Percentiles rank a stretch among this genome's conserved stretches.
Evolutionary conservation across 805 yeast species (phyloP).

Genomic region (Saitoella complicata): DNA sequence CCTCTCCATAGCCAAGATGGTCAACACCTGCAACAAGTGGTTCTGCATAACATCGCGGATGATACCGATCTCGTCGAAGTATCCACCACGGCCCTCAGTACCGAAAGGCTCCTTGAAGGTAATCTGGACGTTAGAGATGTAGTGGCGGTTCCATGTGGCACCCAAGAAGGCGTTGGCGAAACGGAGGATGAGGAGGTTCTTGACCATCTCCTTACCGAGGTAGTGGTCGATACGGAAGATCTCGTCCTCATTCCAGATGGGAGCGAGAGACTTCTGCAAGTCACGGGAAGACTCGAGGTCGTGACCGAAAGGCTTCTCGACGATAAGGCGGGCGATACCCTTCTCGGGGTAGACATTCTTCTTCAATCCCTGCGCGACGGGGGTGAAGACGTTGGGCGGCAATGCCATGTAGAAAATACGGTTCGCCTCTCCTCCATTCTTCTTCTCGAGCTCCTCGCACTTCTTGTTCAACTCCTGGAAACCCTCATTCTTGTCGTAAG

Average conservation of each 20-base stretch:
- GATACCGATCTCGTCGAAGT: slow-evolving; percentile 87
- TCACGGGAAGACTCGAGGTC: slow-evolving; percentile 67
- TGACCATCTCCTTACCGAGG: slow-evolving; percentile 95
- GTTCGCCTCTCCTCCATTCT: slow-evolving; percentile 36
- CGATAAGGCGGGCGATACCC: slow-evolving; percentile 67
- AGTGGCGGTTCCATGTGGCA: slow-evolving; percentile 78
- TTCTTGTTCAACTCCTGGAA: slow-evolving; percentile 38
- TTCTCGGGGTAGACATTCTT: slow-evolving; percentile 41
- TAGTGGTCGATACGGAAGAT: slow-evolving; percentile 93
- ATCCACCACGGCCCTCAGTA: slow-evolving; percentile 98
- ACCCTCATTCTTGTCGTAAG: slow-evolving; percentile 70
- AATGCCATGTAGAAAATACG: slow-evolving; percentile 83
- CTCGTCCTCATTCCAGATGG: slow-evolving; percentile 81
- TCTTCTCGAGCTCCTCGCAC: slow-evolving; percentile 42
- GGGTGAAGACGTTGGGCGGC: slow-evolving; percentile 82
- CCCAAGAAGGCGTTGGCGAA: slow-evolving; percentile 79
- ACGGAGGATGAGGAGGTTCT: slow-evolving; percentile 74
- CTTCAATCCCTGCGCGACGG: slow-evolving; percentile 62
- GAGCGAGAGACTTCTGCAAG: slow-evolving; percentile 62
- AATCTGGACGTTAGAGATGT: slow-evolving; percentile 66
- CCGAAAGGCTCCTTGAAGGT: slow-evolving; percentile 97
- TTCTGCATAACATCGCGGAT: slow-evolving; percentile 97
- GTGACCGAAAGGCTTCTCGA: slow-evolving; percentile 95
- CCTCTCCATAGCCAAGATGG: slow-evolving; percentile 87
- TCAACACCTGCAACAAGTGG: slow-evolving; percentile 83